Evolutionary conservation across 441 rosid species (phyloP).

Genomic region (Mallotus repandus): DNA sequence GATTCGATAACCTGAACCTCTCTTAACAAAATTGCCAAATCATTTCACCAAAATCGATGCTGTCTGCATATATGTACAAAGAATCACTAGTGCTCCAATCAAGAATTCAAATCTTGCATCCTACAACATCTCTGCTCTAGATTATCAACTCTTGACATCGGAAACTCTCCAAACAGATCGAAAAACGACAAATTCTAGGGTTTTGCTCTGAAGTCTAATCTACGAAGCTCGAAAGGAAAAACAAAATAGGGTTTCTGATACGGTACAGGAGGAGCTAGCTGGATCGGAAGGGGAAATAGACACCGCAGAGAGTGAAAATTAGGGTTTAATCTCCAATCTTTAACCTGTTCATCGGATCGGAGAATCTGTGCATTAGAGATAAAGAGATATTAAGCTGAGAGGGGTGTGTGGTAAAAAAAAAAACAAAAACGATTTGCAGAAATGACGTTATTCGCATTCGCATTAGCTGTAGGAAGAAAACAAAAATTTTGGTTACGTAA

Average conservation of each 20-base stretch:
- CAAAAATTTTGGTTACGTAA: background rate
- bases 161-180: slow-evolving; percentile 24
- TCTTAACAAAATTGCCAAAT: slow-evolving; percentile 14
- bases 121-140: slow-evolving; percentile 18
- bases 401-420: background rate
- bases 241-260: slow-evolving; percentile 40
- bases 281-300: slow-evolving; percentile 21
- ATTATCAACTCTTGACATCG: slow-evolving; percentile 18
- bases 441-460: slow-evolving; percentile 8
- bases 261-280: slow-evolving; percentile 16
- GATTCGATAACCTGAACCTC: background rate
- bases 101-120: slow-evolving; percentile 31
- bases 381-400: slow-evolving; percentile 6
- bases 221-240: slow-evolving; percentile 24
- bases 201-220: slow-evolving; percentile 25
- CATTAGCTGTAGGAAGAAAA: background rate
- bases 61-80: slow-evolving; percentile 19
- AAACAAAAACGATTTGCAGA: background rate
- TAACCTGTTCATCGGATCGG: slow-evolving; percentile 25
- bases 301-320: background rate
- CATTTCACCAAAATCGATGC: slow-evolving; percentile 26
- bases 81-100: slow-evolving; percentile 12
- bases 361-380: slow-evolving; percentile 12
- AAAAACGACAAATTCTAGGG: slow-evolving; percentile 33
- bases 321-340: slow-evolving; percentile 39